These are phyloP conservation scores for Tausonia pullulans DNA, from an alignment of 1,284 basidiomycete species.

Conservation along the genomic window DNA sequence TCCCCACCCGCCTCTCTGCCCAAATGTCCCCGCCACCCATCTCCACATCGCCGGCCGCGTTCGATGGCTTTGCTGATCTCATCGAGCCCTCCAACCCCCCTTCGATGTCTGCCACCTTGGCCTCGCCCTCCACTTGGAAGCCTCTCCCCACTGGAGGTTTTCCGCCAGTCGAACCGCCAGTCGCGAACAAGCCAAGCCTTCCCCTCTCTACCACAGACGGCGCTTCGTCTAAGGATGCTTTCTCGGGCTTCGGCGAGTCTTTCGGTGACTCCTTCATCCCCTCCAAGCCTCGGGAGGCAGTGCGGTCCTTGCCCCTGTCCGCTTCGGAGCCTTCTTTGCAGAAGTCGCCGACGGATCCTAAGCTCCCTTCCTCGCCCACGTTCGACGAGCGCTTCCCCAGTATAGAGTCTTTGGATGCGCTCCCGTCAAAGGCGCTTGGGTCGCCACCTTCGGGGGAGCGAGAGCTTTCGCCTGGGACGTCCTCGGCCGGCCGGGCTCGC, in stretches of 20 bases:
- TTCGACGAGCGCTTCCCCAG: slow-evolving; percentile 14
- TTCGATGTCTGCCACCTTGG: background rate
- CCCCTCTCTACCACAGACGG: background rate
- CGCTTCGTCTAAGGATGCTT: background rate
- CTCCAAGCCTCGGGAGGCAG: background rate
- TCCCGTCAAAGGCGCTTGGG: background rate
- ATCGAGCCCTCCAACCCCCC: background rate
- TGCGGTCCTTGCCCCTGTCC: too few relatives aligned
- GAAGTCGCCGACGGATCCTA: background rate
- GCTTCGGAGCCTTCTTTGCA: background rate
- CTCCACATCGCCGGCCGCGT: background rate
- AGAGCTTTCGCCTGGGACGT: background rate
- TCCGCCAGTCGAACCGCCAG: too few relatives aligned
- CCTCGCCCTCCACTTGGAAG: background rate
- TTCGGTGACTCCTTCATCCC: slow-evolving; percentile 8
- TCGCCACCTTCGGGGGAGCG: background rate
- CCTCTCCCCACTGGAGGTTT: background rate
- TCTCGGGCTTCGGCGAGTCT: background rate
- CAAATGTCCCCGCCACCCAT: background rate
- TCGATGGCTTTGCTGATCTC: slow-evolving; percentile 11
- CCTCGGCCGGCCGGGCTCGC: too few relatives aligned
- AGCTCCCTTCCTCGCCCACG: background rate
- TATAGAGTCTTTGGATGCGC: slow-evolving; percentile 5
- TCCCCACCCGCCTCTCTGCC: background rate
- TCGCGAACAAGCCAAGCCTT: background rate